Percentiles rank a stretch among this genome's conserved stretches.
These are phyloP conservation scores for Plasmodium coatneyi DNA, from an alignment of 169 alveolate species.

Conservation along the genomic window DNA sequence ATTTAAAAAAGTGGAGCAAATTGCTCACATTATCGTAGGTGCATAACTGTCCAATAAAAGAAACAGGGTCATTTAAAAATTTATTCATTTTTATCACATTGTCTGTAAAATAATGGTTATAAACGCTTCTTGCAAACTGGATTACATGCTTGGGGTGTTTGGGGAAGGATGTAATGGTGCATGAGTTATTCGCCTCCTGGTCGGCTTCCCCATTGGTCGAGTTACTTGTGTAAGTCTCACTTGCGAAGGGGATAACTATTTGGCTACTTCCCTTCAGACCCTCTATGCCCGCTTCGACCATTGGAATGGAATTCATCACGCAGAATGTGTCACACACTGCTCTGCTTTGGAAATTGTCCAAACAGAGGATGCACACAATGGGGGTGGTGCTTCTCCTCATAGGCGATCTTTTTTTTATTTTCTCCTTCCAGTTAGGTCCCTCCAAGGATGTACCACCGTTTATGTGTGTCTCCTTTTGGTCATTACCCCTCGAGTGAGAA, in stretches of 20 bases:
- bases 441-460: not conserved
- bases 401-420: not conserved
- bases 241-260: conserved; percentile 39
- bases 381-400: not conserved
- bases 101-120: conserved; percentile 35
- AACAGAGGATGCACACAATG: conserved; percentile 43
- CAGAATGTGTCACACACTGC: conserved; percentile 40
- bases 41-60: conserved; percentile 30
- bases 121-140: conserved; percentile 52
- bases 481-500: not conserved
- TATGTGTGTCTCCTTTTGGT: not conserved
- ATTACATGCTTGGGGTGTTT: conserved; percentile 60
- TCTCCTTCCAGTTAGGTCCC: not conserved
- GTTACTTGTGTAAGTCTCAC: conserved; percentile 47
- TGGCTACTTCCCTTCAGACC: conserved; percentile 74
- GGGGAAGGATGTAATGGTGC: conserved; percentile 70
- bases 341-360: conserved; percentile 60
- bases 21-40: conserved; percentile 52
- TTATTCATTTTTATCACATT: conserved; percentile 57
- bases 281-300: conserved; percentile 68
- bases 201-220: not conserved
- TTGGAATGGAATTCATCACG: conserved; percentile 39
- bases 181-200: conserved; percentile 23
- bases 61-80: conserved; percentile 54
- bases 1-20: conserved; percentile 46